phyloP scores from a whole-genome alignment of 768 basidiomycete genomes.

The Russula virescens region DNA sequence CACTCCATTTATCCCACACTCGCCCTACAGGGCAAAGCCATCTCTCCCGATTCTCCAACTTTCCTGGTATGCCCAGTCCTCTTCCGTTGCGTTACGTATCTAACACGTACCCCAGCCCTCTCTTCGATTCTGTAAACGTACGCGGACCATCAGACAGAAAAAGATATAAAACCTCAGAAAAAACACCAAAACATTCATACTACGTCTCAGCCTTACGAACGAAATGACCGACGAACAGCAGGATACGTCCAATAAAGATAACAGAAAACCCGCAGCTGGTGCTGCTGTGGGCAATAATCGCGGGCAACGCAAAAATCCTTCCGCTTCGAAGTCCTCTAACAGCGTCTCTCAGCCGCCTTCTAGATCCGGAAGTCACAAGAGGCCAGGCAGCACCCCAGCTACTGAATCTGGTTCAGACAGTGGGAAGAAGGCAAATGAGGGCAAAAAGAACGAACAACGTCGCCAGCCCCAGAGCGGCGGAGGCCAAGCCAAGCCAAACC shows the following conservation, averaged over 20 bases:
- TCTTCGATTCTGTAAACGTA: conserved; percentile 22
- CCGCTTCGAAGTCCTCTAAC: conserved; percentile 41
- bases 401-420: conserved; percentile 69
- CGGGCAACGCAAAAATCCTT: conserved; percentile 52
- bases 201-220: conserved; percentile 56
- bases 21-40: conserved; percentile 89
- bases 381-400: conserved; percentile 35
- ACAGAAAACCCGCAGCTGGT: conserved; percentile 53
- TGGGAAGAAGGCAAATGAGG: conserved; percentile 51
- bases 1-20: conserved; percentile 63
- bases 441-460: conserved; percentile 50
- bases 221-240: conserved; percentile 74
- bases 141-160: conserved; percentile 25
- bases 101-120: conserved; percentile 3
- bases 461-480: conserved; percentile 34
- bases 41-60: conserved; percentile 42
- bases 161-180: conserved; percentile 48
- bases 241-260: conserved; percentile 57
- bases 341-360: conserved; percentile 35
- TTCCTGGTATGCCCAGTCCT: conserved; percentile 37
- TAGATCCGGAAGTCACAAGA: conserved; percentile 56
- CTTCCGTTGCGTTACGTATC: conserved; percentile 9
- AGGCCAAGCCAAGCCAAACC: conserved; percentile 32
- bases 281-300: conserved; percentile 40
- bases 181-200: conserved; percentile 34